Evolutionary conservation across 129 eudicot genomes (phyloP), one percentile per base, ranked within the genome.

Genomic region (Ambrosia trifida): DNA sequence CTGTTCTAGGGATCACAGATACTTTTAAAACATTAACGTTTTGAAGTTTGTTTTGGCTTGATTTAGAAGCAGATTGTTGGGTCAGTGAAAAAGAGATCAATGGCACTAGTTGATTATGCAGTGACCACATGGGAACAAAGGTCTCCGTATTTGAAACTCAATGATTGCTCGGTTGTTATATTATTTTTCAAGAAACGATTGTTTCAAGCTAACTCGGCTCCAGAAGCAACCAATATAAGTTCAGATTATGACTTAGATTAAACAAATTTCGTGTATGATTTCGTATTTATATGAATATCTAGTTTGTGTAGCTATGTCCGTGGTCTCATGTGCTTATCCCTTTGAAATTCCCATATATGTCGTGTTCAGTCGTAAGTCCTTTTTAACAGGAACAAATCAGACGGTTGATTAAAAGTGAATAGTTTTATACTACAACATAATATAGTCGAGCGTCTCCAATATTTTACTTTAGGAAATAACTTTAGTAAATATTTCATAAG

Each of bases 101-200:
- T 70, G 77, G 91, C 90, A 13, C 61, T 91, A 17, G 79, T 82
- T 7, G 81, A 85, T 32, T 75, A 70, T 3, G 96, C 97, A 0
- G 69, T 73, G 53, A 75, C 87, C 24, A 86, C 90, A 3, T 91
- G 97, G 92, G 84, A 80, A 64, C 47, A 76, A 76, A 84, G 78
- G 46, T 88, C 77, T 79, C 92, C 90, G 0, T 20, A 67, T 70
- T 85, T 87, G 7, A 84, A 75, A 47, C 68, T 51, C 4, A 90
- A 88, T 38, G 97, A 88, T 57, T 88, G 91, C 64, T 83, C 93
- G 0, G 93, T 69, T 0, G 19, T 86, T 3, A 80, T 87, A 72
- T 67, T 86, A 77, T 91, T 85, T 72, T 76, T 83, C 58, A 82
- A 82, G 62, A 69, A 58, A 12, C 90, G 52, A 4, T 56, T 85